Conservation (phyloP, 495 filamentous ascomycete species). For the Bombardia bombarda region DNA sequence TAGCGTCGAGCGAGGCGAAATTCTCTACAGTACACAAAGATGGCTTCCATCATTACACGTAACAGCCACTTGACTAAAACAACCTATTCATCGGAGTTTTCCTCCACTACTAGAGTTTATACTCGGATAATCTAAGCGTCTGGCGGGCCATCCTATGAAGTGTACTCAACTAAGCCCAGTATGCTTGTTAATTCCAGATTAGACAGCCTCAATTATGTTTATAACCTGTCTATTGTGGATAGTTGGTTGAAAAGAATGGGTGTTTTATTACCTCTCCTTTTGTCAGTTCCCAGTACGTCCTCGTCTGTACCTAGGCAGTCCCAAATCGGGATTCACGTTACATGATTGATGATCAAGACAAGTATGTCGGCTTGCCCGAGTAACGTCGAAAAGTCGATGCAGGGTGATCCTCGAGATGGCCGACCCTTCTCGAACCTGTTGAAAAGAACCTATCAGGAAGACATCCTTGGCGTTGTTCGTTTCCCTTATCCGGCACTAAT, state of each 20-base stretch:
- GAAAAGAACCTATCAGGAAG: neutral
- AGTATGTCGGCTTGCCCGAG: neutral
- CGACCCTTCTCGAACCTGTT: conserved; percentile 1
- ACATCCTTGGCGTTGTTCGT: neutral
- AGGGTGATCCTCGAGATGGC: neutral
- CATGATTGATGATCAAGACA: neutral
- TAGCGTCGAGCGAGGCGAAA: conserved; percentile 1
- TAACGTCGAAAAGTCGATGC: neutral
- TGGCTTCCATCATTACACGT: too few species aligned
- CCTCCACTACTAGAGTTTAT: conserved; percentile 1
- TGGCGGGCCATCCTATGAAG: too few species aligned
- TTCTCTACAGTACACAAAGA: too few species aligned
- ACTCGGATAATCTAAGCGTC: neutral
- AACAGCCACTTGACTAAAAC: too few species aligned
- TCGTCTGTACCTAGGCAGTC: neutral
- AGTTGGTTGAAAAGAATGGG: too few species aligned
- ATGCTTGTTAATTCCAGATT: too few species aligned
- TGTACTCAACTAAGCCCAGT: too few species aligned
- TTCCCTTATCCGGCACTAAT: neutral
- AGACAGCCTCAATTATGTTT: too few species aligned
- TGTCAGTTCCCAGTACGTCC: neutral
- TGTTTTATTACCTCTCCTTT: neutral
- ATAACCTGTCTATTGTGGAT: too few species aligned
- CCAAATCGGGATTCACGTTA: neutral
- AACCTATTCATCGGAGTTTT: too few species aligned